phyloP scores from a whole-genome alignment of 1,139 yeast species.

The Hyphopichia khmerensis region DNA sequence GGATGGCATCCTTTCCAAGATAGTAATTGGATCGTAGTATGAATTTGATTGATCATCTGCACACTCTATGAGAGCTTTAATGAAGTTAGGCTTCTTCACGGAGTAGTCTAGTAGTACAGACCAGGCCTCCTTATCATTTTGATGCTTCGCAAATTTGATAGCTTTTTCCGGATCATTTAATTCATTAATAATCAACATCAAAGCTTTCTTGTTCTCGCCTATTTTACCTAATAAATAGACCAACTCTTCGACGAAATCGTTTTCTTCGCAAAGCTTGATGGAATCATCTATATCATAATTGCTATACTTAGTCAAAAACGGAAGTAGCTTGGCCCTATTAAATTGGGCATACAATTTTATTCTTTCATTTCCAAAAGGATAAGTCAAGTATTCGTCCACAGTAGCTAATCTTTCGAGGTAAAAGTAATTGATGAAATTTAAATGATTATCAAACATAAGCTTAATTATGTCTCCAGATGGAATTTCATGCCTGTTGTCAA shows the following conservation, averaged over 20 bases:
- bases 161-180: slow-evolving; percentile 80
- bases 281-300: slow-evolving; percentile 73
- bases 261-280: slow-evolving; percentile 57
- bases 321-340: slow-evolving; percentile 51
- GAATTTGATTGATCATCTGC: slow-evolving; percentile 55
- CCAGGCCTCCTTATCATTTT: slow-evolving; percentile 80
- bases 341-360: slow-evolving; percentile 64
- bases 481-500: slow-evolving; percentile 65
- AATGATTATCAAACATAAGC: slow-evolving; percentile 39
- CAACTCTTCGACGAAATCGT: slow-evolving; percentile 60
- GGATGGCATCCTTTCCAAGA: slow-evolving; percentile 64
- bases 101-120: slow-evolving; percentile 70
- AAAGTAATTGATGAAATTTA: slow-evolving; percentile 59
- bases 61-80: slow-evolving; percentile 68
- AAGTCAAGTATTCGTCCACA: slow-evolving; percentile 54
- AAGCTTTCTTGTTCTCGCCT: slow-evolving; percentile 77
- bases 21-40: slow-evolving; percentile 65
- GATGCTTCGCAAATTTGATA: slow-evolving; percentile 71
- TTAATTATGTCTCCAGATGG: slow-evolving; percentile 50
- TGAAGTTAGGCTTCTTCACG: slow-evolving; percentile 68
- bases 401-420: slow-evolving; percentile 54
- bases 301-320: slow-evolving; percentile 43
- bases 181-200: slow-evolving; percentile 72
- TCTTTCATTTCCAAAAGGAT: slow-evolving; percentile 64
- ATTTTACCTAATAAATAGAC: slow-evolving; percentile 81